phyloP scores from a whole-genome alignment of 78 protist species.

The Chrysochromulina parva region DNA sequence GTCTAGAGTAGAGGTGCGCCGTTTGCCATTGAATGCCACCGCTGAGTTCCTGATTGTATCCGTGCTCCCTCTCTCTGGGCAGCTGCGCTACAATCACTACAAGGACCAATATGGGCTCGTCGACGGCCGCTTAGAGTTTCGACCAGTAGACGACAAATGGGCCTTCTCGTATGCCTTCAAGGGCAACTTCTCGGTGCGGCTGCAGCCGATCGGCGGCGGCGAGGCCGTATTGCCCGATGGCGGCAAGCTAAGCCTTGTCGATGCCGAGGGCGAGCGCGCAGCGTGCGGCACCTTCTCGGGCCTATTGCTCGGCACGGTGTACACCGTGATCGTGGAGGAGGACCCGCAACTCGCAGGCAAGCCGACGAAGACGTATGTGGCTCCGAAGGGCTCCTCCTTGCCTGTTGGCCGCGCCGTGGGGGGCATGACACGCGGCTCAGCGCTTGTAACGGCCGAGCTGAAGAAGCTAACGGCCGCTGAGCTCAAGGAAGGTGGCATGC shows the following conservation, averaged over 20 bases:
- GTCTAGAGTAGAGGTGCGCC: no score
- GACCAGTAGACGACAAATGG: not conserved
- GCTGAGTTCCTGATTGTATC: no score
- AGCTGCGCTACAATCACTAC: not conserved
- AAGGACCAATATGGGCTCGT: no score
- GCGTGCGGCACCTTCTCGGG: not conserved
- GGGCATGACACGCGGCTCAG: no score
- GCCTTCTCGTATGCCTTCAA: not conserved
- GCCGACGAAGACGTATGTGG: not conserved
- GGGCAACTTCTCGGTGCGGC: not conserved
- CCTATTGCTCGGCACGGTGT: not conserved
- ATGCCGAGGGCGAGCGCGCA: not conserved
- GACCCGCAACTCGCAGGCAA: not conserved
- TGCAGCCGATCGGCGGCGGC: not conserved
- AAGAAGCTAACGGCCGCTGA: not conserved
- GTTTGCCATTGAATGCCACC: no score
- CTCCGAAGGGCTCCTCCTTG: no score
- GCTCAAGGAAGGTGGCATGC: not conserved
- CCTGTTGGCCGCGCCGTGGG: no score
- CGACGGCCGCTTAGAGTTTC: not conserved
- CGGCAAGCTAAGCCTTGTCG: not conserved
- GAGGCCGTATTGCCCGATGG: no score
- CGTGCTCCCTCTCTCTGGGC: no score
- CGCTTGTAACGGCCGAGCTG: no score
- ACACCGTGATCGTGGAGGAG: not conserved